A percentile compares a stretch with the other conserved stretches of the same genome.
Conservation (phyloP, 495 filamentous ascomycete genomes). For the Tricharina praecox region DNA sequence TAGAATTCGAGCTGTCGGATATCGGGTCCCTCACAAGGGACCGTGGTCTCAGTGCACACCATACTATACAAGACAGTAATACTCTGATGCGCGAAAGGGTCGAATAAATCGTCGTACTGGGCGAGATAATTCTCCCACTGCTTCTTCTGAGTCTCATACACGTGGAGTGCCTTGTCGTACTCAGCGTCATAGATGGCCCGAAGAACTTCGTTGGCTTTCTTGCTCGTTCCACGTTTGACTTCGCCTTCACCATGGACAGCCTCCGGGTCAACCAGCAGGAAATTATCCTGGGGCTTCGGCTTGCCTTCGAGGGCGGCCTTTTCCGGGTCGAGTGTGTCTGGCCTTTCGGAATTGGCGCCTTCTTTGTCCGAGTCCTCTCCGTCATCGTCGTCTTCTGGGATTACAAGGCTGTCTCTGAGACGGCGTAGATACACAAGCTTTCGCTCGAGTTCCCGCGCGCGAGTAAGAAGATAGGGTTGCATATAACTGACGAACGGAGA, state of each 20-base stretch:
- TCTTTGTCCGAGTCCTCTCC: conserved; percentile 4
- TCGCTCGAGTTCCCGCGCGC: conserved; percentile 75
- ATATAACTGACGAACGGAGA: conserved; percentile 93
- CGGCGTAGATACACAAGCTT: conserved; percentile 61
- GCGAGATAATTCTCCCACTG: conserved; percentile 90
- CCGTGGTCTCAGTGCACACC: conserved; percentile 75
- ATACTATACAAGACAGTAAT: conserved; percentile 89
- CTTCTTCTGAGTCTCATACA: conserved; percentile 81
- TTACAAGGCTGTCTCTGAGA: conserved; percentile 60
- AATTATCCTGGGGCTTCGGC: conserved; percentile 36
- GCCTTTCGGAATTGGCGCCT: conserved; percentile 5
- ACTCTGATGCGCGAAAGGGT: conserved; percentile 85
- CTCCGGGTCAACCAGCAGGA: conserved; percentile 78
- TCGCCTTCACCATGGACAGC: conserved; percentile 61
- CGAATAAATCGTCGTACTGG: conserved; percentile 69
- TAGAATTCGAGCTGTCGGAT: conserved; percentile 79
- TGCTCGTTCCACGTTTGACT: conserved; percentile 54
- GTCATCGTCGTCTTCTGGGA: conserved; percentile 31
- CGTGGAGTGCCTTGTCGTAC: conserved; percentile 85
- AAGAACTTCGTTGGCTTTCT: conserved; percentile 78
- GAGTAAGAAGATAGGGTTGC: conserved; percentile 82
- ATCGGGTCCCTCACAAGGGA: conserved; percentile 81
- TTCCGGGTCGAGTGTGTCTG: conserved; percentile 11
- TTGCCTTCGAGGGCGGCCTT: conserved; percentile 8
- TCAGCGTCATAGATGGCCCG: conserved; percentile 90